These are phyloP conservation scores for Emericellopsis terricola DNA, from an alignment of 495 filamentous ascomycete genomes.

Conservation along the genomic window DNA sequence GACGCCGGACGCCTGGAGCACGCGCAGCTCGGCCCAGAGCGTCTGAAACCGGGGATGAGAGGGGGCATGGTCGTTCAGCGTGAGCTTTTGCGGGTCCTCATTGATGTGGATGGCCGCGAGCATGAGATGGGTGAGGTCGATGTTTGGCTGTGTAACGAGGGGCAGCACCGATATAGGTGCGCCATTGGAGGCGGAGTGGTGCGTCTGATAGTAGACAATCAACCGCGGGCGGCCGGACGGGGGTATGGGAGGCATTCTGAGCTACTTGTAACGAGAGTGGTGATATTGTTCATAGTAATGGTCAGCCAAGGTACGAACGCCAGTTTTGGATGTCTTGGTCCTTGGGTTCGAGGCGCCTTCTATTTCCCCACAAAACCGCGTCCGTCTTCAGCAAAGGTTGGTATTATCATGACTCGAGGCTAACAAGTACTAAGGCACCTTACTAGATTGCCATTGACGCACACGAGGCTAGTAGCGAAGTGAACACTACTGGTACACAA, in stretches of 20 bases:
- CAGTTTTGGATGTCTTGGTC: no score
- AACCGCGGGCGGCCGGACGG: conserved; percentile 2
- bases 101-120: conserved; percentile 63
- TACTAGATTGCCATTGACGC: no score
- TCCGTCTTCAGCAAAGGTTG: no score
- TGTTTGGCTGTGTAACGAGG: conserved; percentile 36
- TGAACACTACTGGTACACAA: no score
- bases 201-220: conserved; percentile 15
- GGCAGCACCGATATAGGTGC: conserved; percentile 56
- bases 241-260: conserved; percentile 6
- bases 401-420: no score
- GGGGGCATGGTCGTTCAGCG: conserved; percentile 58
- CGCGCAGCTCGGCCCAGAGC: conserved; percentile 49
- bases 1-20: conserved; percentile 41
- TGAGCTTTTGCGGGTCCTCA: conserved; percentile 33
- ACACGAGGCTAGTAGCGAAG: no score
- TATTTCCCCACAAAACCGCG: no score
- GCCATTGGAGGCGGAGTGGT: conserved; percentile 24
- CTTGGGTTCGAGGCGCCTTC: no score
- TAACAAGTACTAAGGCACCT: no score
- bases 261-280: no score
- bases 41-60: conserved; percentile 30
- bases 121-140: conserved; percentile 49
- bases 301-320: no score
- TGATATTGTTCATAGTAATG: no score